Evolutionary conservation across 768 basidiomycete genomes (phyloP), one percentile per base, ranked within the genome.

Genomic region (Suillus discolor): DNA sequence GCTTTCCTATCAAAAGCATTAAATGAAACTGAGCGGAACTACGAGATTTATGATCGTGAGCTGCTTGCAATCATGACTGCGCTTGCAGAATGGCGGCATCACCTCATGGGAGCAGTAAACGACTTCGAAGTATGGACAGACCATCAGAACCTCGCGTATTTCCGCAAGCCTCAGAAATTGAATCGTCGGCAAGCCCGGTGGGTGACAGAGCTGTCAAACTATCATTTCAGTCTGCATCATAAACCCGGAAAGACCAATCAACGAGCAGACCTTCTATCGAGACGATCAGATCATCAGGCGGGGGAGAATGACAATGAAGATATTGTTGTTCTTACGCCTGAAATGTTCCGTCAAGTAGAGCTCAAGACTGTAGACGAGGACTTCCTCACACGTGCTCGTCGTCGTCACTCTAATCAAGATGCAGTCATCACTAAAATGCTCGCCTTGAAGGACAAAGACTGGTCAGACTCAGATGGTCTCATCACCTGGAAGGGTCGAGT

Each of bases 41-140:
- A 86, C 66, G 73, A 80, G 11, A 76, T 79, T 39, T 73, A 81
- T 57, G 77, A 87, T 68, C 78, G 79, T 64, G 85, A 88, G 70
- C 63, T 87, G 0, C 75, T 85, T 3, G 81, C 83, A 0, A 82
- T 86, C 34, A 75, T 86, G n/a, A 39, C 71, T 36, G 74, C 76
- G 0, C 67, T 83, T 1, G n/a, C 69, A 0, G 74, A 79, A 13
- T 78, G 77, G 77, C 67, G 74, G 9, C 69, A 78, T 53, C 31
- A 62, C 1, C 44, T 67, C 0, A 61, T 68, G 42, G 65, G 31
- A 0, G 16, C 66, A 1, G n/a, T 12, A 8, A 9, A 16, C 0
- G 61, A 62, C 7, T 54, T 62, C 4, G 25, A 62, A n/a, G 5
- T 62, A 0, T 54, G 53, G 53, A 31, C 53, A 18, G 53, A 54